Evolutionary conservation across 2,329 filamentous ascomycete genomes (phyloP), one percentile per base, ranked within the genome.

Genomic region (Pseudocercospora ulei): DNA sequence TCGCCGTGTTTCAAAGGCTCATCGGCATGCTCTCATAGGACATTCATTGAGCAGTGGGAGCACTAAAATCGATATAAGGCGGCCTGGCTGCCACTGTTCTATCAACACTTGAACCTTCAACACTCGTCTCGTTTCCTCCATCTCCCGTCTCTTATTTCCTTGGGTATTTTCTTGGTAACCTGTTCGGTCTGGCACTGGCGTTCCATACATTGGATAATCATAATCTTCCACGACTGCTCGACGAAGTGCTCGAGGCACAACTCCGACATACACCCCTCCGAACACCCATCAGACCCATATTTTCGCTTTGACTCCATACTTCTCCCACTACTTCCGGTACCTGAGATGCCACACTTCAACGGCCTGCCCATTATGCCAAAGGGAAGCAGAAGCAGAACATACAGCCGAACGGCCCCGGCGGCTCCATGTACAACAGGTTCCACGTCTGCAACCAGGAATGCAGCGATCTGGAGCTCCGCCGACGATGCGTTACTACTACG

Each of bases 401-500:
- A 46, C 5, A 41, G 42, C 17, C 42, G 44, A 39, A 54, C 43
- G 38, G 54, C 44, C 51, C 56, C 49, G 49, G 56, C 39, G 39
- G 61, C 47, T 4, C 55, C 56, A 8, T 58, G 57, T 54, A 58
- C 47, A 47, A 57, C 46, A 45, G 54, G 44, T 52, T 55, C 34
- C 12, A 53, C 56, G 38, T 54, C 56, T 25, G 52, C 52, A 33
- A 52, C 58, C 27, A 59, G 65, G 23, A 63, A 56, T 45, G 63
- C 65, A 5, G 53, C 58, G 6, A 64, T 65, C 39, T 93, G 85
- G 85, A 79, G 73, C 19, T 66, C 72, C 1, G 69, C 75, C 31
- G 83, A 90, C 51, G 85, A 93, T 60, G 72, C 80, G 52, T 75
- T 75, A 23, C 72, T 93, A 27, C 68, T 88, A 46, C 65, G 68